These are phyloP conservation scores for Trametes sanguinea DNA, from an alignment of 768 basidiomycete species.

Conservation along the genomic window DNA sequence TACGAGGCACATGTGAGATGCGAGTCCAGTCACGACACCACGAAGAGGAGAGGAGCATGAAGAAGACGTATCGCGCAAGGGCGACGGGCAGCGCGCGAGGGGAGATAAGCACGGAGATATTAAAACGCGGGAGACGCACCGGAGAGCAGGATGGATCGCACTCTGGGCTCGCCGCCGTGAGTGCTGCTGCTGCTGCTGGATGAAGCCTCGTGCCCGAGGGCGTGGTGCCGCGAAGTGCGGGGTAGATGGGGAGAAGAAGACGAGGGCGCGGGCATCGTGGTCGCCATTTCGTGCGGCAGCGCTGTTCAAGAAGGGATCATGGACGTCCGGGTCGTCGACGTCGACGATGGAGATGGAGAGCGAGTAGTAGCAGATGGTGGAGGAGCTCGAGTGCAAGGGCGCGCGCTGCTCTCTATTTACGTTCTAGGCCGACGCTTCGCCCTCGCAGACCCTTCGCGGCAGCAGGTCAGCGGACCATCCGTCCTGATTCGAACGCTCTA, in stretches of 20 bases:
- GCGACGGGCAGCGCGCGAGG: not conserved
- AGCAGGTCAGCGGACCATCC: slow-evolving; percentile 7
- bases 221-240: slow-evolving; percentile 9
- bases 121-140: slow-evolving; percentile 20
- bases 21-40: not conserved
- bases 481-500: slow-evolving; percentile 2
- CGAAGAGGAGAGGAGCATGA: not conserved
- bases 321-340: slow-evolving; percentile 4
- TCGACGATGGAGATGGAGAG: not conserved
- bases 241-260: not conserved
- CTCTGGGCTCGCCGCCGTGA: slow-evolving; percentile 8
- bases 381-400: not conserved
- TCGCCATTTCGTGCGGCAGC: slow-evolving; percentile 13
- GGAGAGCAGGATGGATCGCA: slow-evolving; percentile 23
- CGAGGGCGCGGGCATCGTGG: slow-evolving; percentile 1
- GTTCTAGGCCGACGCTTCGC: slow-evolving; percentile 13
- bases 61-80: not conserved
- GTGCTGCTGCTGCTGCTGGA: not conserved
- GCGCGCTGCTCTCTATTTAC: slow-evolving; percentile 6
- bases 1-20: slow-evolving; percentile 4
- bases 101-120: slow-evolving; percentile 11
- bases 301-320: slow-evolving; percentile 10
- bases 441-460: slow-evolving; percentile 2
- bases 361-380: not conserved
- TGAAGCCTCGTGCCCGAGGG: slow-evolving; percentile 10